phyloP scores from a whole-genome alignment of 2,329 filamentous ascomycete genomes.

The Nannizziopsis barbatae region DNA sequence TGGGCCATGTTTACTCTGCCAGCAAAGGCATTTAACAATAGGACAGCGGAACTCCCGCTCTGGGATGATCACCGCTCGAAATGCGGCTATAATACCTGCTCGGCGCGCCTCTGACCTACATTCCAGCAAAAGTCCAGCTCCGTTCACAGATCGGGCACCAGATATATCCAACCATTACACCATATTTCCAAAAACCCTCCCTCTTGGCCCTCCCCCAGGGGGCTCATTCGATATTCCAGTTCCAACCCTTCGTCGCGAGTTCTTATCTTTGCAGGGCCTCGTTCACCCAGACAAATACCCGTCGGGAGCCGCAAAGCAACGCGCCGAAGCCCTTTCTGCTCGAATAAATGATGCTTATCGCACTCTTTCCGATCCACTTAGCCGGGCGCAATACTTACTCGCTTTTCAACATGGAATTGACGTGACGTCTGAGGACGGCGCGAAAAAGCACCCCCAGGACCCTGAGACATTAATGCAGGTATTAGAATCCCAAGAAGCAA shows the following conservation, averaged over 20 bases:
- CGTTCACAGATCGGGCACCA: constrained; percentile 17
- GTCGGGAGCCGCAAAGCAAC: constrained; percentile 38
- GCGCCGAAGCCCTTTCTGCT: constrained; percentile 67
- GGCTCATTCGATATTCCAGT: constrained; percentile 67
- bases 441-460: constrained; percentile 56
- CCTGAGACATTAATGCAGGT: constrained; percentile 68
- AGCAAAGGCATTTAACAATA: too few species aligned
- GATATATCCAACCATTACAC: constrained; percentile 59
- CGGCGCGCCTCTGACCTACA: not conserved
- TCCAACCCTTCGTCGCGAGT: constrained; percentile 64
- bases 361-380: constrained; percentile 65
- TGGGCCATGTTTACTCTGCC: too few species aligned
- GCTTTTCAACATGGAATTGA: constrained; percentile 56
- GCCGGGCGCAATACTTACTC: constrained; percentile 81
- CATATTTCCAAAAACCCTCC: constrained; percentile 73
- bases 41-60: too few species aligned
- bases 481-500: constrained; percentile 66
- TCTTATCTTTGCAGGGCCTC: constrained; percentile 63
- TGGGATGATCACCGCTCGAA: not conserved
- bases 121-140: not conserved
- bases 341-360: constrained; percentile 86
- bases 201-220: constrained; percentile 62
- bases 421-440: constrained; percentile 61
- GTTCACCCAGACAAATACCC: constrained; percentile 42
- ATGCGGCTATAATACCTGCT: not conserved